Evolutionary conservation across 2,329 filamentous ascomycete genomes (phyloP).

Genomic region (Stylonectria norvegica): DNA sequence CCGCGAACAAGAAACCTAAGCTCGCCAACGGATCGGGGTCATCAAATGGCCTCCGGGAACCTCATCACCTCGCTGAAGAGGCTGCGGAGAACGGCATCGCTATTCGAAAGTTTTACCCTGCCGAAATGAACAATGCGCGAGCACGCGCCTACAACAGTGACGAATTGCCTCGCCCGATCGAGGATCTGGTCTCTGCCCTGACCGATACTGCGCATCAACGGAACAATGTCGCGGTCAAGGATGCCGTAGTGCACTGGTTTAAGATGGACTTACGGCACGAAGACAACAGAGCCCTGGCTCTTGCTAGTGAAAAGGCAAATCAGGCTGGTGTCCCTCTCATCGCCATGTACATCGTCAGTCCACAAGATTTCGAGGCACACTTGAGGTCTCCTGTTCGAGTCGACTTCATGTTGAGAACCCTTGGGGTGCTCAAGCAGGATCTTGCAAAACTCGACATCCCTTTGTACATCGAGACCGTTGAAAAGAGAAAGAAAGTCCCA

Average conservation of each 20-base stretch:
- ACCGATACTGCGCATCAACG: slow-evolving; percentile 56
- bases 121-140: slow-evolving; percentile 79
- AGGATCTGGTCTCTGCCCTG: slow-evolving; percentile 60
- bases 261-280: slow-evolving; percentile 71
- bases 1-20: slow-evolving; percentile 34
- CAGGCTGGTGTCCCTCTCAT: slow-evolving; percentile 69
- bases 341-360: slow-evolving; percentile 74
- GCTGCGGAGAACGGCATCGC: slow-evolving; percentile 60
- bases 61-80: slow-evolving; percentile 45
- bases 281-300: slow-evolving; percentile 70
- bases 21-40: slow-evolving; percentile 19
- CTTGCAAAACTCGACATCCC: slow-evolving; percentile 72
- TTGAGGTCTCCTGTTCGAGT: slow-evolving; percentile 68
- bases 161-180: slow-evolving; percentile 68
- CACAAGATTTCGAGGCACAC: slow-evolving; percentile 82
- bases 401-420: slow-evolving; percentile 74
- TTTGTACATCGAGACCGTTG: slow-evolving; percentile 68
- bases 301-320: slow-evolving; percentile 64
- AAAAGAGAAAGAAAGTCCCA: slow-evolving; percentile 61
- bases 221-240: slow-evolving; percentile 48
- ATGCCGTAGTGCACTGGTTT: slow-evolving; percentile 84
- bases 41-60: slow-evolving; percentile 37
- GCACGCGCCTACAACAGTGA: slow-evolving; percentile 71
- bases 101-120: slow-evolving; percentile 73
- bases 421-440: slow-evolving; percentile 63